Evolutionary conservation across 257 asterid genomes (phyloP), one percentile per base, ranked within the genome.

Genomic region (Lantana camara): DNA sequence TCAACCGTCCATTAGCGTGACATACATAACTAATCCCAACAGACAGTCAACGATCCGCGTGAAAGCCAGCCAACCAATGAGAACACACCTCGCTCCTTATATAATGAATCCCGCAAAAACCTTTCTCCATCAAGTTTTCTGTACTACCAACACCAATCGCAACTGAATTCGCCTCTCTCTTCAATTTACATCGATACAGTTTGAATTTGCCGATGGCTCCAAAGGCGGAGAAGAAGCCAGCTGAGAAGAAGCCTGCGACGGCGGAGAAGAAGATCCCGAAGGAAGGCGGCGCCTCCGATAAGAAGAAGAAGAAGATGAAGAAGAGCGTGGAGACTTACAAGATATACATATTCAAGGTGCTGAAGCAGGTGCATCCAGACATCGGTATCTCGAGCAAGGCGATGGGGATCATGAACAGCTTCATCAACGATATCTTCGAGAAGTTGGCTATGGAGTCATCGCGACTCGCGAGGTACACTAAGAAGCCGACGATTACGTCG

Each of bases 401-500:
- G 7, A 64, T 64, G 70, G 70, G 61, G 10, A 64, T 64, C 14
- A 64, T 64, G 70, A 64, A 64, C 61, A 64, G 70, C 24, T 64
- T 64, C 70, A 64, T 51, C 34, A 64, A 64, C 47, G 66, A 67
- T 13, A 57, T 67, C 35, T 57, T 67, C 55, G 73, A 67, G 61
- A 68, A 68, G 57, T 27, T 68, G 8, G 73, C 73, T 0, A 53
- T 20, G 67, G 73, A 68, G 24, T 23, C 73, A 23, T 58, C 73
- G n/a, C 37, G 73, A 3, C 41, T 68, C 41, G 73, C 73, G 4
- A 17, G 73, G 15, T 68, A 68, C 68, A 68, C 58, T 23, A 68
- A 68, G 73, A 68, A 68, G 37, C 73, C 73, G 12, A 68, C 73
- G 27, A 68, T 68, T 45, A 68, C 73, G 3, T 68, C 73, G 9